Evolutionary conservation across 164 flowering plant species (phyloP).

Genomic region (Umbilicus rupestris): DNA sequence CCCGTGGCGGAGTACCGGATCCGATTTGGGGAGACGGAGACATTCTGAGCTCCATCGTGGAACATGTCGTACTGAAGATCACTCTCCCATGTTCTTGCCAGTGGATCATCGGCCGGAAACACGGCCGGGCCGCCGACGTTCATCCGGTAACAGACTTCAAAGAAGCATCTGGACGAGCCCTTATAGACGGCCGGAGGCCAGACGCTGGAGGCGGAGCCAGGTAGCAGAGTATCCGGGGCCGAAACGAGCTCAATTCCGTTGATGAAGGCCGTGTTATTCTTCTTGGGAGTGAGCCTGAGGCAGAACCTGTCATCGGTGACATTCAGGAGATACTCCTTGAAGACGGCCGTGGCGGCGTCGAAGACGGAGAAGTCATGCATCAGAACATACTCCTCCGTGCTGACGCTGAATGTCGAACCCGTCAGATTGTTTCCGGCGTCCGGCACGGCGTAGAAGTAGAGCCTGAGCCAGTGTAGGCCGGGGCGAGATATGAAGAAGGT

Average conservation of each 20-base stretch:
- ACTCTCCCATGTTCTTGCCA: slow-evolving; percentile 59
- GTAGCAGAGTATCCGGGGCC: slow-evolving; percentile 45
- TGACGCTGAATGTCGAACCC: slow-evolving; percentile 47
- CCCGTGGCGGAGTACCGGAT: slow-evolving; percentile 38
- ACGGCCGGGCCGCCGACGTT: slow-evolving; percentile 65
- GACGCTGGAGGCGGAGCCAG: slow-evolving; percentile 41
- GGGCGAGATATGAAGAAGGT: slow-evolving; percentile 38
- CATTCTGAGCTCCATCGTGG: slow-evolving; percentile 34
- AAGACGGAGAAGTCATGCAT: slow-evolving; percentile 50
- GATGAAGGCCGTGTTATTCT: slow-evolving; percentile 51
- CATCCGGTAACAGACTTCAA: slow-evolving; percentile 44
- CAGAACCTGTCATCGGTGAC: slow-evolving; percentile 32
- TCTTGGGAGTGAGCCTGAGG: slow-evolving; percentile 48
- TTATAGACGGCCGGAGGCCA: slow-evolving; percentile 29
- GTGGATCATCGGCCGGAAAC: slow-evolving; percentile 48
- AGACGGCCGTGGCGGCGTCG: slow-evolving; percentile 16
- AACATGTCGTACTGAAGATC: slow-evolving; percentile 28
- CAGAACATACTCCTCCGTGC: slow-evolving; percentile 41
- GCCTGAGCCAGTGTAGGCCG: slow-evolving; percentile 63
- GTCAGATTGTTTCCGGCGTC: slow-evolving; percentile 38
- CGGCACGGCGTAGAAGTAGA: slow-evolving; percentile 59
- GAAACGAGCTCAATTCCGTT: slow-evolving; percentile 78
- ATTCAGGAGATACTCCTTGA: slow-evolving; percentile 65
- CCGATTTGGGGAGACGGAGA: slow-evolving; percentile 24
- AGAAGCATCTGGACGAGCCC: slow-evolving; percentile 33